Evolutionary conservation across 768 basidiomycete species (phyloP).

Genomic region (Asterophora parasitica): DNA sequence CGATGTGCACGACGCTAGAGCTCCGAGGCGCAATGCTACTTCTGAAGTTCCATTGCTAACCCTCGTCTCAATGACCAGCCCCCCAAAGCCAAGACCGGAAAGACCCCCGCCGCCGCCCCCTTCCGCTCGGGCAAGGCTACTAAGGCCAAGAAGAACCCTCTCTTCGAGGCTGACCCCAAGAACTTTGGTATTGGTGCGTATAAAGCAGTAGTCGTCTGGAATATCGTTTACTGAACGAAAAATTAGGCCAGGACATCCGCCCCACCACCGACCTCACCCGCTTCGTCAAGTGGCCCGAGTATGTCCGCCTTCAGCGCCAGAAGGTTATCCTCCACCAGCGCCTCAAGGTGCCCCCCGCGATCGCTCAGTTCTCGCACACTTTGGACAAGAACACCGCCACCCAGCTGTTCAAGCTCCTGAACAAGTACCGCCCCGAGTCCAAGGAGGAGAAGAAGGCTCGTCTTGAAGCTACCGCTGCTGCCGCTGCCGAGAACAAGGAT

Average conservation of each 20-base stretch:
- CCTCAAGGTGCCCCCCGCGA: conserved; percentile 96
- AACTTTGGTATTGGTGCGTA: conserved; percentile 92
- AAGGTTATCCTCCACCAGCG: conserved; percentile 98
- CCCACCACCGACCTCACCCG: conserved; percentile 88
- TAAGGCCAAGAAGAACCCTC: conserved; percentile 88
- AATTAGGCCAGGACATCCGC: conserved; percentile 85
- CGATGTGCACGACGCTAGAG: conserved; percentile 41
- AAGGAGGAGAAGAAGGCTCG: conserved; percentile 98
- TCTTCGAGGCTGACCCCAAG: conserved; percentile 86
- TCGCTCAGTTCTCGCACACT: conserved; percentile 96
- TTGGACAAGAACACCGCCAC: conserved; percentile 99
- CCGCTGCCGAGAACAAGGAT: conserved; percentile 67
- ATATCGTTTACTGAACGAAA: background rate
- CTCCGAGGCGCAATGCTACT: conserved; percentile 45
- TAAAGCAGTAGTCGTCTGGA: background rate
- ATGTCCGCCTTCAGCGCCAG: conserved; percentile 95
- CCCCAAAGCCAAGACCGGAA: conserved; percentile 70
- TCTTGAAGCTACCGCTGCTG: conserved; percentile 72
- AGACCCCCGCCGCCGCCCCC: conserved; percentile 84
- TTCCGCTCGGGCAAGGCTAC: conserved; percentile 71
- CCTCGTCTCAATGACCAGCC: conserved; percentile 94
- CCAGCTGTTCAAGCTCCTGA: conserved; percentile 94
- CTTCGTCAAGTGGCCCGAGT: conserved; percentile 99
- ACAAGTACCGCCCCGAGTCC: conserved; percentile 95
- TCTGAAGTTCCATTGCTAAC: conserved; percentile 36